A percentile compares a stretch with the other conserved stretches of the same genome.
Conservation (phyloP, 208 protist genomes). For the Leishmania lainsoni region DNA sequence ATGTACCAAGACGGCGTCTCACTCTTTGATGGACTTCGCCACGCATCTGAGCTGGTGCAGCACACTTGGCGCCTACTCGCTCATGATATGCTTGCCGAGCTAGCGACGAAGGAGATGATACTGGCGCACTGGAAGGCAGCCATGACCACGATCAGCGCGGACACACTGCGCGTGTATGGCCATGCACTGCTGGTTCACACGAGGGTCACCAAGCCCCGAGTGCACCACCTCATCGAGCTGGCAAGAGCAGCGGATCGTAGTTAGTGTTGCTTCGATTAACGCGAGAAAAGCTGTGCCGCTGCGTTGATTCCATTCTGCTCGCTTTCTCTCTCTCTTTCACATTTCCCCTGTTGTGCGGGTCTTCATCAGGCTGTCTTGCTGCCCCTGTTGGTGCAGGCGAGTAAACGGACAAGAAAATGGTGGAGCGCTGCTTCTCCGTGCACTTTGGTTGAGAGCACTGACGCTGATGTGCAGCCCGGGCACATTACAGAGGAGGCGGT, state of each 20-base stretch:
- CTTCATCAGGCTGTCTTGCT: not conserved
- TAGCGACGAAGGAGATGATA: constrained; percentile 49
- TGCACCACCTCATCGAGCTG: constrained; percentile 29
- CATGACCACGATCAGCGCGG: constrained; percentile 28
- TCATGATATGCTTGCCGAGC: constrained; percentile 40
- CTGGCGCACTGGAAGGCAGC: constrained; percentile 49
- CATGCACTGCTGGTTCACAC: constrained; percentile 49
- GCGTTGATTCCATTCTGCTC: not conserved
- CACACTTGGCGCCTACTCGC: constrained; percentile 32
- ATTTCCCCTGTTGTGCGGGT: not conserved
- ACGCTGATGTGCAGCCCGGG: not conserved
- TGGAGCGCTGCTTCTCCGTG: no score
- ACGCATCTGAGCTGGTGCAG: not conserved
- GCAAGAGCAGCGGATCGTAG: not conserved
- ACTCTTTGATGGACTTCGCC: not conserved
- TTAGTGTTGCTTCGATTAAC: not conserved
- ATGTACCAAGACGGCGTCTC: constrained; percentile 42
- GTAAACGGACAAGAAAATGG: not conserved
- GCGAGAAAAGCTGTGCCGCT: not conserved
- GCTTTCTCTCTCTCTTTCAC: not conserved
- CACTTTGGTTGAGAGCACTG: not conserved
- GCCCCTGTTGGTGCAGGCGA: not conserved
- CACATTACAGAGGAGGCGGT: not conserved
- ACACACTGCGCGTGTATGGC: constrained; percentile 69
- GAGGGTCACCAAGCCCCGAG: constrained; percentile 26